A percentile compares a stretch with the other conserved stretches of the same genome.
Conservation (phyloP, 306 rosid species). For the Medicago ruthenica region DNA sequence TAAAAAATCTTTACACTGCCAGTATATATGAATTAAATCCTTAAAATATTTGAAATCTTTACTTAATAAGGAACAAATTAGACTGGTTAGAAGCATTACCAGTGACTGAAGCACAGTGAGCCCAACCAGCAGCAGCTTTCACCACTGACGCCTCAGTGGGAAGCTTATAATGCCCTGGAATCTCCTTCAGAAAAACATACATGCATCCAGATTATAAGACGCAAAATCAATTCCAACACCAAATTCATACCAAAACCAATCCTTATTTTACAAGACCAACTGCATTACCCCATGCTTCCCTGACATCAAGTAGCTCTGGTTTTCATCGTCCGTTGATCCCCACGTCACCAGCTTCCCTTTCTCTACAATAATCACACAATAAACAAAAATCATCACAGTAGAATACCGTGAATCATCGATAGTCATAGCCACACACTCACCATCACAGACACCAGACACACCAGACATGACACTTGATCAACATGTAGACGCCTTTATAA, state of each 20-base stretch:
- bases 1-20: neutral
- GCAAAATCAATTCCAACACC: conserved; percentile 57
- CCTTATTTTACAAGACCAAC: conserved; percentile 31
- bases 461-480: no score
- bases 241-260: conserved; percentile 37
- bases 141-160: conserved; percentile 71
- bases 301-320: conserved; percentile 67
- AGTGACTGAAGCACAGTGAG: conserved; percentile 75
- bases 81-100: conserved; percentile 52
- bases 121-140: conserved; percentile 93
- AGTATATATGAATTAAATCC: neutral
- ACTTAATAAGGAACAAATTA: neutral
- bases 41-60: neutral
- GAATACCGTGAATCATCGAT: no score
- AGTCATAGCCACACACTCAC: no score
- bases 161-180: conserved; percentile 70
- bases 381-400: conserved; percentile 13
- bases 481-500: no score
- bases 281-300: conserved; percentile 90
- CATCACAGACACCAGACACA: no score
- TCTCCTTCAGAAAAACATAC: conserved; percentile 67
- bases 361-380: conserved; percentile 47
- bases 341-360: conserved; percentile 81
- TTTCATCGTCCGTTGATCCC: conserved; percentile 84
- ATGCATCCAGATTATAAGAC: conserved; percentile 45